Base-by-base conservation (phyloP, 768 basidiomycete species). In the Dioszegia crocea region DNA sequence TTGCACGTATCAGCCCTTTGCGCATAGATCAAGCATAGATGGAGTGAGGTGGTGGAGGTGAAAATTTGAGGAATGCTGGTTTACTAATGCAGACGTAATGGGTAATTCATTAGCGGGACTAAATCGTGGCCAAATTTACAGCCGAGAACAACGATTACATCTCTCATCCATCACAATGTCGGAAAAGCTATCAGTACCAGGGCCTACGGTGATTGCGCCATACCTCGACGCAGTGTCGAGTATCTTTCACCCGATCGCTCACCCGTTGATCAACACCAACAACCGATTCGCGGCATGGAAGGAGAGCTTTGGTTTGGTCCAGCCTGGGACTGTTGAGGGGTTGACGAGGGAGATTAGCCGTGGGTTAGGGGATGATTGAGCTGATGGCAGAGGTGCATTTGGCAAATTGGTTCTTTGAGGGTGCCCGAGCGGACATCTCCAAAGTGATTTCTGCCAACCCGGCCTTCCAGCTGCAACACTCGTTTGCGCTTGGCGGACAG, bases 401-500 rank as follows among this genome's bases (percentile, higher is more conserved):
- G 49, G 88, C 87, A 44, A 96, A 94, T 81, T 94, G 88, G 80
- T 85, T 91, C 73, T 98, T 98, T 77, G 96, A 99, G 81, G 96
- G 96, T 65, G 96, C 88, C 26, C 83, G 93, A 67, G 96, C 94
- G 30, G 96, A 99, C 81, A 81, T 98, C 68, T 88, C 89, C 47
- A 99, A 98, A 80, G 87, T 84, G 67, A 82, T 98, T 67, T 94
- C 91, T 27, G 83, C 88, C 77, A 89, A 85, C 77, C 96, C 96
- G n/a, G 85, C 89, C 50, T 98, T 98, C 84, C 94, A 98, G 81
- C 88, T 97, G 68, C 93, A 92, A 61, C 96, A 99, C 78, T 89
- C 91, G 23, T 97, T 99, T 80, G 82, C 86, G 59, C 81, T 97
- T 57, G 43, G 40, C 8, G 38, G 40, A 8, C 38, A 41, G 27